Evolutionary conservation across 129 eudicot genomes (phyloP).

Genomic region (Gnaphalium uliginosum): DNA sequence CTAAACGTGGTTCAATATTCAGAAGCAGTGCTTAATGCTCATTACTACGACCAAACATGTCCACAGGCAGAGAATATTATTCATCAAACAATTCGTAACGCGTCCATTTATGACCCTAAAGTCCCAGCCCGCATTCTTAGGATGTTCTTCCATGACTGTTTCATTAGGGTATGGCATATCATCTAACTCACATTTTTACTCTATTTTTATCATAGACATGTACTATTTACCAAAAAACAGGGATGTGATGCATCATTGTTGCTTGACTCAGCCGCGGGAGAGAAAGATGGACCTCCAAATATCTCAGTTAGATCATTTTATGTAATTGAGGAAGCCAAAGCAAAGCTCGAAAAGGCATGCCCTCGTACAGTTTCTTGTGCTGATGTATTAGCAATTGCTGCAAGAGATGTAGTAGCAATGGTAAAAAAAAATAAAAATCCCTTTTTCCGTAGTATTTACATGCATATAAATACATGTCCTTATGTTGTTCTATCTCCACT

Average conservation of each 20-base stretch:
- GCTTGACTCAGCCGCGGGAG: slow-evolving; percentile 63
- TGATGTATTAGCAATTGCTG: slow-evolving; percentile 72
- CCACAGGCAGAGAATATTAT: slow-evolving; percentile 75
- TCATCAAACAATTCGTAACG: slow-evolving; percentile 53
- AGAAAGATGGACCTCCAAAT: slow-evolving; percentile 84
- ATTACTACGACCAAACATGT: slow-evolving; percentile 70
- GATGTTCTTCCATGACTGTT: slow-evolving; percentile 92
- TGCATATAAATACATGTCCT: no score
- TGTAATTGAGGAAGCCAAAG: slow-evolving; percentile 75
- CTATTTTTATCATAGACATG: neutral
- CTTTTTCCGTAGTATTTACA: no score
- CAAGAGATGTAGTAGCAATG: slow-evolving; percentile 71
- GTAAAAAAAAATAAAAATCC: no score
- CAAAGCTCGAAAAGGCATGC: slow-evolving; percentile 76
- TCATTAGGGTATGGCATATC: slow-evolving; percentile 51
- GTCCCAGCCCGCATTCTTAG: slow-evolving; percentile 76
- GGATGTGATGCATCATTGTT: slow-evolving; percentile 85
- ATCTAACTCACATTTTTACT: neutral
- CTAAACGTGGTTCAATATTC: slow-evolving; percentile 28
- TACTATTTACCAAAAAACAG: slow-evolving; percentile 26
- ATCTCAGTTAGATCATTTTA: slow-evolving; percentile 66
- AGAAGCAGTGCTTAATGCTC: slow-evolving; percentile 48
- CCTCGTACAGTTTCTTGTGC: slow-evolving; percentile 85
- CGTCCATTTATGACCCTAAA: slow-evolving; percentile 65
- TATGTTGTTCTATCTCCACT: neutral